A percentile compares a stretch with the other conserved stretches of the same genome.
Conservation (phyloP, 257 asterid species). For the Eustoma russellianum region DNA sequence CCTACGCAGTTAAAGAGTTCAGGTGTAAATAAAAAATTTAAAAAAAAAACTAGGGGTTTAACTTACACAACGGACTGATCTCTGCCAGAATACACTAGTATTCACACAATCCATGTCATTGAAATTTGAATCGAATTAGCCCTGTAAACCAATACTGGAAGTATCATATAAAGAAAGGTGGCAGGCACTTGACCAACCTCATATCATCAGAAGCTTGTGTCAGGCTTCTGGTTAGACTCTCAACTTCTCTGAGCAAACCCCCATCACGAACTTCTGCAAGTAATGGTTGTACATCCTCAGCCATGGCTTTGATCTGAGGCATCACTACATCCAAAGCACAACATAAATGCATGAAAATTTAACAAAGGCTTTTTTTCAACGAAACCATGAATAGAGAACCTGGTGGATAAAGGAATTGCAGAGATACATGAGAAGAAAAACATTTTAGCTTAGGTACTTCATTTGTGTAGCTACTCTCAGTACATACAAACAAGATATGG, state of each 20-base stretch:
- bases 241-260: constrained; percentile 86
- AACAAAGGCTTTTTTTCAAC: constrained; percentile 7
- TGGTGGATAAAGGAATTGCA: too few species aligned
- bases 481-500: background rate
- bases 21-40: too few species aligned
- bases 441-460: background rate
- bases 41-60: too few species aligned
- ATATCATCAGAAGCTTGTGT: constrained; percentile 83
- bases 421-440: too few species aligned
- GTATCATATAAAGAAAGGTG: background rate
- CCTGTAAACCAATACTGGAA: background rate
- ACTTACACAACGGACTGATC: too few species aligned
- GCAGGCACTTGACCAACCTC: constrained; percentile 38
- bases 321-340: constrained; percentile 59
- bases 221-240: constrained; percentile 79
- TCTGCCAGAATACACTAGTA: too few species aligned
- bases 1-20: too few species aligned
- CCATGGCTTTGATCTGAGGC: constrained; percentile 92
- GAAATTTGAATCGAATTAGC: background rate
- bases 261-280: constrained; percentile 77
- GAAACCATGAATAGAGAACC: background rate
- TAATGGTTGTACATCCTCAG: constrained; percentile 84
- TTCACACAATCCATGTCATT: background rate
- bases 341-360: constrained; percentile 43
- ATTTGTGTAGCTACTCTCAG: background rate